Evolutionary conservation across 2,329 filamentous ascomycete genomes (phyloP).

Genomic region (Periconia digitata): DNA sequence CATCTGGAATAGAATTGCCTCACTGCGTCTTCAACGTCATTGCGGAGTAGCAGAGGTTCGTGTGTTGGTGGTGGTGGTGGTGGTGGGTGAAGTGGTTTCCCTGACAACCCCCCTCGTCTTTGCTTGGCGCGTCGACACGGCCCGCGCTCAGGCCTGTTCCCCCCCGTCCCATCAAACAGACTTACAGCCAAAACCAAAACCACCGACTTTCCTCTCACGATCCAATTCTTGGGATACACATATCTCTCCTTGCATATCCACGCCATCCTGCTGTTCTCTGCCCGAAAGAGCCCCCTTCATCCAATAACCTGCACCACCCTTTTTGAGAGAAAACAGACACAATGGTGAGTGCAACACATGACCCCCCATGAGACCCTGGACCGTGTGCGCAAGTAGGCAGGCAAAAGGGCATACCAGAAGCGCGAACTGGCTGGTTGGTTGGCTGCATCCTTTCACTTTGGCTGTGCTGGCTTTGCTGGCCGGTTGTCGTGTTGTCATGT

Average conservation of each 20-base stretch:
- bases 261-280: neutral
- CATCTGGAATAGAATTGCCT: too few relatives aligned
- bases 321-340: slow-evolving; percentile 1
- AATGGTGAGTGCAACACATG: slow-evolving; percentile 7
- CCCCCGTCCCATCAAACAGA: slow-evolving; percentile 1
- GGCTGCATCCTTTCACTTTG: too few relatives aligned
- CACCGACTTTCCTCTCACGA: slow-evolving; percentile 5
- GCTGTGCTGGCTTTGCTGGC: too few relatives aligned
- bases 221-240: neutral
- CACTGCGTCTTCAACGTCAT: too few relatives aligned
- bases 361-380: neutral
- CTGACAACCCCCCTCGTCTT: neutral
- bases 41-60: too few relatives aligned
- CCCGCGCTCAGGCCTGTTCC: neutral
- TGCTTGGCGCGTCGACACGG: neutral
- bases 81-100: neutral
- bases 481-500: too few relatives aligned
- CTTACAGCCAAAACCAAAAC: too few relatives aligned
- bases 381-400: slow-evolving; percentile 2
- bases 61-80: too few relatives aligned
- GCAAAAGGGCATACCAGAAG: neutral
- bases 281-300: neutral
- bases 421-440: neutral
- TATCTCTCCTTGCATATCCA: neutral
- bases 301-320: neutral